A percentile compares a stretch with the other conserved stretches of the same genome.
Conservation (phyloP, 2,329 filamentous ascomycete genomes). For the Aschersonia sp. region DNA sequence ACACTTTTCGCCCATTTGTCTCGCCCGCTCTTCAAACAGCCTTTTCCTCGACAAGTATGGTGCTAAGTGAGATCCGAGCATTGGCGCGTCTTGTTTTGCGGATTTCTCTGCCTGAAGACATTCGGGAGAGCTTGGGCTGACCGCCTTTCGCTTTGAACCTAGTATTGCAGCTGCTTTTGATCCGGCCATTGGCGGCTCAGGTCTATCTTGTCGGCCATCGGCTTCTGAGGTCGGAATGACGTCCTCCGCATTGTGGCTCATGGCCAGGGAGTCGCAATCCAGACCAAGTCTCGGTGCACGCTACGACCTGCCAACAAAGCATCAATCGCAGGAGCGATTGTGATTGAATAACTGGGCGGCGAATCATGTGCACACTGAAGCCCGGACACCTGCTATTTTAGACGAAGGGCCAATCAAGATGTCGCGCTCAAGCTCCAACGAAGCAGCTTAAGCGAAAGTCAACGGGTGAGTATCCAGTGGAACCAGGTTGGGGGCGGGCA, state of each 20-base stretch:
- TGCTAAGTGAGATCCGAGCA: background rate
- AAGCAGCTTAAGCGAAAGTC: too few species aligned
- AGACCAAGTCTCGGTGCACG: background rate
- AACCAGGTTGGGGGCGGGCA: too few species aligned
- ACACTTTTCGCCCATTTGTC: constrained; percentile 38
- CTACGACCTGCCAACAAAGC: background rate
- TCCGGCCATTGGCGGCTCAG: constrained; percentile 23
- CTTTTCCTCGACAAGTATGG: constrained; percentile 28
- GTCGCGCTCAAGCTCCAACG: too few species aligned
- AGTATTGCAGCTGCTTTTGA: constrained; percentile 35
- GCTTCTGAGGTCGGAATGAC: constrained; percentile 11
- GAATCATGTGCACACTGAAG: too few species aligned
- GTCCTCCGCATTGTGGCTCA: background rate
- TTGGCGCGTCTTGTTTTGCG: background rate
- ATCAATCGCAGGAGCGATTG: background rate
- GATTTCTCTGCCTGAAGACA: background rate
- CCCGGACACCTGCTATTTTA: too few species aligned
- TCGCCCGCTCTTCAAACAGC: constrained; percentile 40
- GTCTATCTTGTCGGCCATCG: constrained; percentile 28
- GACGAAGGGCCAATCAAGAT: too few species aligned
- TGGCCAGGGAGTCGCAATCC: background rate
- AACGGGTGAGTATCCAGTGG: too few species aligned
- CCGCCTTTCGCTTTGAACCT: constrained; percentile 18
- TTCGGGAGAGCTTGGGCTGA: constrained; percentile 7
- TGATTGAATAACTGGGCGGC: too few species aligned